Conservation (phyloP, 805 yeast genomes). For the Candida bentonensis region DNA sequence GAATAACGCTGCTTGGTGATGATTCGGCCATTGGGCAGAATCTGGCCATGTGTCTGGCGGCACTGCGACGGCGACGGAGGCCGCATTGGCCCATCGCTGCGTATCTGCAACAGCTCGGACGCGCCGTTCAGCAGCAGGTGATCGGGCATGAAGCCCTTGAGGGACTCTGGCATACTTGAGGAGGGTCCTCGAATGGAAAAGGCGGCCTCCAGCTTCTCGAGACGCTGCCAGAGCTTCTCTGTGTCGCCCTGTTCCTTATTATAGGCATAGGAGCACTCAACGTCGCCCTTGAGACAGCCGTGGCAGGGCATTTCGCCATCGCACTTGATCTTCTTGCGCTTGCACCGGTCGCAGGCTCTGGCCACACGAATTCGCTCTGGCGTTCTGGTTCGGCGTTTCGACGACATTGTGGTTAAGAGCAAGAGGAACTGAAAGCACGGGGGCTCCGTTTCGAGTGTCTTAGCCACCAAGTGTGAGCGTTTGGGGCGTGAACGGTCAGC, state of each 20-base stretch:
- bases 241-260: constrained; percentile 3
- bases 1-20: constrained; percentile 8
- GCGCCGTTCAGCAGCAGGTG: neutral
- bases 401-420: no score
- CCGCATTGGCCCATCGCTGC: neutral
- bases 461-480: no score
- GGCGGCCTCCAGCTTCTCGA: constrained; percentile 3
- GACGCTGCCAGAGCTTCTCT: constrained; percentile 5
- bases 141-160: neutral
- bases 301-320: constrained; percentile 38
- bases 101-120: neutral
- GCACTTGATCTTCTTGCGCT: constrained; percentile 43
- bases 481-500: no score
- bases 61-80: neutral
- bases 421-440: no score
- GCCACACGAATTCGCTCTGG: constrained; percentile 27
- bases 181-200: constrained; percentile 1
- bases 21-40: constrained; percentile 2
- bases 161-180: neutral
- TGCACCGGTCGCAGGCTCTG: constrained; percentile 44
- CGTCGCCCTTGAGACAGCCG: constrained; percentile 28
- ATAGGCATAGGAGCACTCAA: constrained; percentile 10
- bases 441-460: no score
- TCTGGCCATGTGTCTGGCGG: neutral
- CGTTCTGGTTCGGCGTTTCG: neutral